Evolutionary conservation across 2,329 filamentous ascomycete species (phyloP), one percentile per base, ranked within the genome.

Genomic region (Huntiella bhutanensis): DNA sequence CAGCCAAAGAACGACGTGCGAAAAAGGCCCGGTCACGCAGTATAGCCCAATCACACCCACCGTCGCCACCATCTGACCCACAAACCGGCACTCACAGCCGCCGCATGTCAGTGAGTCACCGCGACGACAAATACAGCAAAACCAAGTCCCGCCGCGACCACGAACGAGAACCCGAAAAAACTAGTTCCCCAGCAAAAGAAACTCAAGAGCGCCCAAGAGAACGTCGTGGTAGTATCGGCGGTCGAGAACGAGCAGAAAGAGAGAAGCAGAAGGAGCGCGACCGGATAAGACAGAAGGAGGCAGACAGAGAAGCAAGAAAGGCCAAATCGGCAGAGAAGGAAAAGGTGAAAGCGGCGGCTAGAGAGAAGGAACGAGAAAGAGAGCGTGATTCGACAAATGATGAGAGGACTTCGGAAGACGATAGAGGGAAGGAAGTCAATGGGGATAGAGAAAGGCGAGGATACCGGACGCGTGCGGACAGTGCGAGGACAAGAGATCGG

Each of bases 141-240:
- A 7, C 22, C 2, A 28, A 28, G 7, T 7, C 6, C 22, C 22
- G 22, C 22, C 36, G 51, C 48, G 33, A 51, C 42, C 41, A 48
- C 46, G 12, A 51, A 39, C 3, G 49, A 43, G 39, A 39, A 2
- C 43, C 37, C 1, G 48, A 49, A 15, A 43, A 32, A 35, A 45
- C 47, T 35, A 49, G 45, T 35, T 54, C 55, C 32, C 46, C 51
- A 48, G 51, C 53, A 34, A 48, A 51, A 37, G 52, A 46, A 5
- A 19, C 42, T 33, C 39, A 46, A 2, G 39, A 52, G 15, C 43
- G 47, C 5, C 43, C 41, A 15, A 44, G 48, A 28, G 48, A 49
- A 43, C 34, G 48, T 22, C 49, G 49, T n/a, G 49, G 47, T 22
- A 49, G 49, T 36, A 43, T 49, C 35, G n/a, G 41, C 8, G 32